These are phyloP conservation scores for Candida qinlingensis DNA, from an alignment of 805 yeast species.

Conservation along the genomic window DNA sequence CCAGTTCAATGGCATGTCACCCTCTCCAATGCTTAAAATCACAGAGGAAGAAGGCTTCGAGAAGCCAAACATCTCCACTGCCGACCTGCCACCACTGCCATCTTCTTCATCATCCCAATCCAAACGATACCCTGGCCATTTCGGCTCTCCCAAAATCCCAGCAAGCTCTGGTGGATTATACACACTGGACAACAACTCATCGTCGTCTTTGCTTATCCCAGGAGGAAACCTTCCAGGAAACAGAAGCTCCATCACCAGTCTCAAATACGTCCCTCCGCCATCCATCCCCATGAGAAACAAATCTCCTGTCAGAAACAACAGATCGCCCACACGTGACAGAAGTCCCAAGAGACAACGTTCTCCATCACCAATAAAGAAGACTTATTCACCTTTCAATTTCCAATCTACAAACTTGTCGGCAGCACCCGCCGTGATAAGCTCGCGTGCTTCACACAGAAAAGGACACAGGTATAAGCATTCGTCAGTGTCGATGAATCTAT, in stretches of 20 bases:
- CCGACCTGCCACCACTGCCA: slow-evolving; percentile 15
- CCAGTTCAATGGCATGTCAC: slow-evolving; percentile 17
- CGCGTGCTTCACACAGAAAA: slow-evolving; percentile 68
- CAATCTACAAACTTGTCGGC: slow-evolving; percentile 41
- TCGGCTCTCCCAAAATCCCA: slow-evolving; percentile 9
- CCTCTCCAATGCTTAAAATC: slow-evolving; percentile 26
- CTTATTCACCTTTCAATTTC: slow-evolving; percentile 56
- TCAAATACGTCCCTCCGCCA: slow-evolving; percentile 24
- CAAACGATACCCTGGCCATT: slow-evolving; percentile 15
- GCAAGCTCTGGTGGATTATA: slow-evolving; percentile 6
- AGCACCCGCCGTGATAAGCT: slow-evolving; percentile 27
- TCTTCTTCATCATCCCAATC: slow-evolving; percentile 12
- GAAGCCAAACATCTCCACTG: slow-evolving; percentile 3
- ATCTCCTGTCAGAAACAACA: slow-evolving; percentile 23
- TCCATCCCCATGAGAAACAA: slow-evolving; percentile 21
- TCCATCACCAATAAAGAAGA: slow-evolving; percentile 20
- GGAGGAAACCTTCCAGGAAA: slow-evolving; percentile 27
- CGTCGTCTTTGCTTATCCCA: slow-evolving; percentile 19
- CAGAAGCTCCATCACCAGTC: slow-evolving; percentile 20
- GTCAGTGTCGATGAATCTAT: slow-evolving; percentile 91
- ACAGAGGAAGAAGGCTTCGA: slow-evolving; percentile 18
- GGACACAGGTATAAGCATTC: slow-evolving; percentile 97
- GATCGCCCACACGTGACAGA: slow-evolving; percentile 25
- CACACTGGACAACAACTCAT: slow-evolving; percentile 17
- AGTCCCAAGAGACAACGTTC: slow-evolving; percentile 29